phyloP scores from a whole-genome alignment of 345 rosid species.

The Acer campestre region DNA sequence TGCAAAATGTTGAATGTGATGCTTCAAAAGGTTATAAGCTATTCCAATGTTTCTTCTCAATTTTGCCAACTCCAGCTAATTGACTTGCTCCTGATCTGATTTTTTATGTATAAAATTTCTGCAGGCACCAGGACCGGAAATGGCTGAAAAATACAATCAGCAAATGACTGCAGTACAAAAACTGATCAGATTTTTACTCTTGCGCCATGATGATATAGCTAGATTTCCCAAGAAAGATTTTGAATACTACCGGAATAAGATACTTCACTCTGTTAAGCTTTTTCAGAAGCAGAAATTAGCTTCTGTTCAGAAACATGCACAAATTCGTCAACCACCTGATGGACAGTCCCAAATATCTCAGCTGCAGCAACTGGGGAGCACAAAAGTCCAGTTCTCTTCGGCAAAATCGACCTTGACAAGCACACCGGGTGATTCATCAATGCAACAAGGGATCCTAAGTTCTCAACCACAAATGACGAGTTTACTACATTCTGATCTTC shows the following conservation, averaged over 20 bases:
- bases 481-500: background rate
- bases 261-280: background rate
- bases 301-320: constrained; percentile 2
- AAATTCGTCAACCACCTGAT: background rate
- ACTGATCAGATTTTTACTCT: background rate
- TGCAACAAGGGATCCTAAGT: constrained; percentile 14
- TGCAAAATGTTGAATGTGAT: background rate
- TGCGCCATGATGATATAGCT: background rate
- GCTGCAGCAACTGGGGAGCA: background rate
- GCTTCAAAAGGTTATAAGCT: constrained; percentile 5
- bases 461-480: constrained; percentile 9
- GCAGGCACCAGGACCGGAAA: constrained; percentile 13
- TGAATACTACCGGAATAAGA: background rate
- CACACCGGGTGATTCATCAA: constrained; percentile 7
- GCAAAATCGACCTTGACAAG: constrained; percentile 7
- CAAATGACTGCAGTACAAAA: background rate
- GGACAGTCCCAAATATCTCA: constrained; percentile 15
- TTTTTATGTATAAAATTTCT: background rate
- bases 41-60: background rate
- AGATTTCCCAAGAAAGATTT: background rate
- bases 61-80: background rate
- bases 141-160: background rate
- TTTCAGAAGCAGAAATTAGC: background rate
- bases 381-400: background rate
- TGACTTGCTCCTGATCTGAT: background rate